Evolutionary conservation across 106 monocot species (phyloP), one percentile per base, ranked within the genome.

Genomic region (Hemerocallis citrina): DNA sequence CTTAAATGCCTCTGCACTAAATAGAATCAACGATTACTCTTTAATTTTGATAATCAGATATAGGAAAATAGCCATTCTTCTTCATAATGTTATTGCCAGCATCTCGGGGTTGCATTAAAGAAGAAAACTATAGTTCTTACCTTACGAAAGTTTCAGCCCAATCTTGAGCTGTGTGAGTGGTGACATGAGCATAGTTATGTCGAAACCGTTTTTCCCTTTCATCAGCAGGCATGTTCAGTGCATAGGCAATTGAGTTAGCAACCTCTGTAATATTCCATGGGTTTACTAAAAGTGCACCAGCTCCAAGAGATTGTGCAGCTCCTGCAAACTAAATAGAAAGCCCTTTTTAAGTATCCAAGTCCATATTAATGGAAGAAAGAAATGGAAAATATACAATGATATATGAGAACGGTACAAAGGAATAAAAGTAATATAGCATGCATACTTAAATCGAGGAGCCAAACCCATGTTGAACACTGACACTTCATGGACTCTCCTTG

Each of bases 91-190:
- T n/a, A n/a, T n/a, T n/a, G n/a, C n/a, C n/a, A n/a, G n/a, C n/a
- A n/a, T n/a, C n/a, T n/a, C n/a, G n/a, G n/a, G n/a, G n/a, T n/a
- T n/a, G n/a, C n/a, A n/a, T n/a, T n/a, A n/a, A n/a, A n/a, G n/a
- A n/a, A n/a, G 7, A 54, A 15, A 54, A 54, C 31, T 16, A 14
- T 25, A 57, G 17, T 57, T 12, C 23, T 20, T 66, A 86, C 94
- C 95, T 84, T 55, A 96, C 89, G 75, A 96, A 96, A 63, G 90
- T 96, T 76, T 96, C 90, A 28, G 95, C 95, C 95, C 95, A 96
- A 76, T 96, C 90, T 75, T 96, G 95, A 34, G 95, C 95, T 49
- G 90, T 90, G 63, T 96, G 95, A 33, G 90, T 84, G 16, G 86
- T 96, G 34, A 96, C 95, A 90, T 96, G 95, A 45, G 89, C 95